phyloP scores from a whole-genome alignment of 2,329 filamentous ascomycete genomes.

The Trichoderma citrinoviride region DNA sequence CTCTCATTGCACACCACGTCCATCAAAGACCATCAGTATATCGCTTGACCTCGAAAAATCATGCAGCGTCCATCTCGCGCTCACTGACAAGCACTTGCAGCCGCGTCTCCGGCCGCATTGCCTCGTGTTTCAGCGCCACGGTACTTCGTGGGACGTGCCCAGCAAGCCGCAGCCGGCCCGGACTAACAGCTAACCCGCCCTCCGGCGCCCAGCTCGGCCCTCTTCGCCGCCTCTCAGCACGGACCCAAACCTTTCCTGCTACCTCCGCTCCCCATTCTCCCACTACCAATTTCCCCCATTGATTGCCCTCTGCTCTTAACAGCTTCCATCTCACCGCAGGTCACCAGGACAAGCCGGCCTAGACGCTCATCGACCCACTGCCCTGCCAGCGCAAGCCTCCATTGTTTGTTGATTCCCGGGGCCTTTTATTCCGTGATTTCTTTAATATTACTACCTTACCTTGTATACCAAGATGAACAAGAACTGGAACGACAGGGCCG shows the following conservation, averaged over 20 bases:
- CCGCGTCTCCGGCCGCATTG: background rate
- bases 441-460: background rate
- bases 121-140: background rate
- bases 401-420: constrained; percentile 1
- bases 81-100: background rate
- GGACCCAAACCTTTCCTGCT: constrained; percentile 29
- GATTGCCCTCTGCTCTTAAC: constrained; percentile 38
- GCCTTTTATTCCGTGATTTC: background rate
- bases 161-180: background rate
- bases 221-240: constrained; percentile 26
- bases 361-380: constrained; percentile 13
- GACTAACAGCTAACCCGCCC: constrained; percentile 24
- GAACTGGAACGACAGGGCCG: constrained; percentile 60
- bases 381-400: constrained; percentile 16
- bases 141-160: background rate
- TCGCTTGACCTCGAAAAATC: background rate
- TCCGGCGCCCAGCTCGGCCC: background rate
- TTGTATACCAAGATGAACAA: constrained; percentile 45
- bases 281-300: constrained; percentile 44
- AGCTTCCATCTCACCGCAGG: constrained; percentile 29
- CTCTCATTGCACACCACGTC: no score
- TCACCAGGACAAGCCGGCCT: constrained; percentile 16
- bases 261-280: constrained; percentile 30
- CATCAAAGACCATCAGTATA: background rate
- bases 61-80: background rate